A percentile compares a stretch with the other conserved stretches of the same genome.
These are phyloP conservation scores for Boletus semigastroideus DNA, from an alignment of 1,284 basidiomycete species.

Conservation along the genomic window DNA sequence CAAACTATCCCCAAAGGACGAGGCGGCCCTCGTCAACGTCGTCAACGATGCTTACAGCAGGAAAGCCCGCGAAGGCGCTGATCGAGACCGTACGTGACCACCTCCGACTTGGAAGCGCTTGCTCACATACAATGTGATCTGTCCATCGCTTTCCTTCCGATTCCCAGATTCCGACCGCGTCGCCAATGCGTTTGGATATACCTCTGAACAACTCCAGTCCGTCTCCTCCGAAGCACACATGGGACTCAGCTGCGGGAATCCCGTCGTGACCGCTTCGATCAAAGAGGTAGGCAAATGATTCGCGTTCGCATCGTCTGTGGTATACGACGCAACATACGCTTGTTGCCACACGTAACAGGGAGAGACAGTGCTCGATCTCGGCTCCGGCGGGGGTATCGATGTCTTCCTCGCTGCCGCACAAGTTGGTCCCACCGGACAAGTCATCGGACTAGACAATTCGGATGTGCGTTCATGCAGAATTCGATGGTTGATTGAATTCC, in stretches of 20 bases:
- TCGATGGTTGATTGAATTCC: neutral
- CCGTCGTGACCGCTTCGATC: constrained; percentile 42
- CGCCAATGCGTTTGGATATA: constrained; percentile 47
- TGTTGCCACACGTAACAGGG: constrained; percentile 36
- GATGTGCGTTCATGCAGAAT: constrained; percentile 26
- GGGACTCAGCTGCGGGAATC: constrained; percentile 53
- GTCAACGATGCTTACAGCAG: constrained; percentile 26
- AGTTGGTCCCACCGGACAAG: constrained; percentile 48
- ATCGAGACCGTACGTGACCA: constrained; percentile 16
- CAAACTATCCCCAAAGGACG: constrained; percentile 4
- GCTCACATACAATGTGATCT: neutral
- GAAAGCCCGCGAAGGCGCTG: constrained; percentile 13
- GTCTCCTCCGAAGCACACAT: constrained; percentile 44
- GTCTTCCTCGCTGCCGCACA: constrained; percentile 50
- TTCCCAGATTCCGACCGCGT: constrained; percentile 28
- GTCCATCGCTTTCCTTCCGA: neutral
- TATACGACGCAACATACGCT: neutral
- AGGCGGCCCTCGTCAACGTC: constrained; percentile 3
- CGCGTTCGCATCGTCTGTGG: neutral
- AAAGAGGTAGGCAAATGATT: constrained; percentile 34
- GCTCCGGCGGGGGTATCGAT: constrained; percentile 54
- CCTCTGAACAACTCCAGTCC: constrained; percentile 39
- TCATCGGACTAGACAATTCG: constrained; percentile 53
- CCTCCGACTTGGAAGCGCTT: neutral
- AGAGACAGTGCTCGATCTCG: constrained; percentile 53